These are phyloP conservation scores for Vicia faba DNA, from an alignment of 306 rosid genomes.

Conservation along the genomic window DNA sequence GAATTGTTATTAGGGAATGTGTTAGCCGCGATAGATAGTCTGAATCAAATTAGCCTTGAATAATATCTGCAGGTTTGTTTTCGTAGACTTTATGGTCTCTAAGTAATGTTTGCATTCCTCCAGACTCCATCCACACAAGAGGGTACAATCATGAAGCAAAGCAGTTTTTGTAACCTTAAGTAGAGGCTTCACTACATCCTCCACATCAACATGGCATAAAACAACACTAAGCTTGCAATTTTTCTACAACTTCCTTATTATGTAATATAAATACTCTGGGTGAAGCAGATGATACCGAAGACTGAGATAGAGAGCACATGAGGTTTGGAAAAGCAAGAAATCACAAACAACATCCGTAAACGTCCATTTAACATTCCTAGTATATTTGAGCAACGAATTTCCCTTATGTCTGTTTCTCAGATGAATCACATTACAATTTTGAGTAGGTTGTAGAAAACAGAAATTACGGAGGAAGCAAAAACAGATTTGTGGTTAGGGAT, in stretches of 20 bases:
- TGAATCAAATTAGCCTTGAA: conserved; percentile 96
- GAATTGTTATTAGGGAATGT: too few species aligned
- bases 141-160: conserved; percentile 91
- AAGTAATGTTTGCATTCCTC: conserved; percentile 98
- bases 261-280: conserved; percentile 87
- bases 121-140: conserved; percentile 94
- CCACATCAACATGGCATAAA: conserved; percentile 95
- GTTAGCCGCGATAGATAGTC: conserved; percentile 94
- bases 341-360: conserved; percentile 94
- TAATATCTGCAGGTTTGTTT: conserved; percentile 94
- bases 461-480: too few species aligned
- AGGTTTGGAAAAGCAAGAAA: conserved; percentile 82
- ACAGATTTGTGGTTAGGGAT: too few species aligned
- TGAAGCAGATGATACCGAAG: conserved; percentile 96
- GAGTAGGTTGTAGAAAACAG: conserved; percentile 40
- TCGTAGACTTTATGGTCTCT: conserved; percentile 92
- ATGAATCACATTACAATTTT: conserved; percentile 78
- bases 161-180: conserved; percentile 98
- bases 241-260: conserved; percentile 91
- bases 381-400: conserved; percentile 88
- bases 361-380: conserved; percentile 86
- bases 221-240: conserved; percentile 86
- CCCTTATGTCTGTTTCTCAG: conserved; percentile 98
- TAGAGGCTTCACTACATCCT: conserved; percentile 87
- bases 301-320: conserved; percentile 93